Evolutionary conservation across 257 asterid species (phyloP), one percentile per base, ranked within the genome.

Genomic region (Handroanthus guayacan): DNA sequence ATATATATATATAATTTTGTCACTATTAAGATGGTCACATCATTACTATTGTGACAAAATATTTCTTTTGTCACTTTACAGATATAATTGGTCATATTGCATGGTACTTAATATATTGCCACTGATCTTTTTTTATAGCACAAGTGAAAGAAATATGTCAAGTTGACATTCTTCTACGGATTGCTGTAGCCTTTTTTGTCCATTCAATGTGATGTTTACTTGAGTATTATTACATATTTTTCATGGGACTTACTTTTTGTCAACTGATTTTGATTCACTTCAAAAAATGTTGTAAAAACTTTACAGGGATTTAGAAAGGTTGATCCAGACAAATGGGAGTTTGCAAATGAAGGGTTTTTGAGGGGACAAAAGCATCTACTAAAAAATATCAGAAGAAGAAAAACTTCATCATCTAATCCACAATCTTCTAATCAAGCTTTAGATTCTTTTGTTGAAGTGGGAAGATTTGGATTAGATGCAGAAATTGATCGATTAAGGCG

Each of bases 371-470:
- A 16, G 69, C 81, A 85, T 75, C 77, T 85, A 2, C 52, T 85
- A 38, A 85, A 80, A 45, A 77, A 25, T 16, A 82, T 85, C 7
- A 82, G 48, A 60, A 80, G 89, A 63, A 80, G 85, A 51, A 85
- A 72, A 86, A 79, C 52, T 14, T 54, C 80, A 48, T 71, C 65
- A 52, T 52, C 58, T 52, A 75, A 68, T 37, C 54, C 80, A 2
- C n/a, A 44, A n/a, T 34, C 80, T 44, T 69, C 83, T 11, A 82
- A 71, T 52, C 88, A 83, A 65, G 74, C 17, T 67, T 14, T 62
- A 34, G 84, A 68, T 2, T 72, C 91, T 5, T 82, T 88, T 64
- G 83, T 86, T 12, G 96, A 93, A 45, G 48, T 85, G 16, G 92
- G 87, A 64, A 75, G 78, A 18, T 84, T 84, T 37, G 91, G 91